phyloP scores from a whole-genome alignment of 495 filamentous ascomycete genomes.

The Melanomma pulvis-pyrius region DNA sequence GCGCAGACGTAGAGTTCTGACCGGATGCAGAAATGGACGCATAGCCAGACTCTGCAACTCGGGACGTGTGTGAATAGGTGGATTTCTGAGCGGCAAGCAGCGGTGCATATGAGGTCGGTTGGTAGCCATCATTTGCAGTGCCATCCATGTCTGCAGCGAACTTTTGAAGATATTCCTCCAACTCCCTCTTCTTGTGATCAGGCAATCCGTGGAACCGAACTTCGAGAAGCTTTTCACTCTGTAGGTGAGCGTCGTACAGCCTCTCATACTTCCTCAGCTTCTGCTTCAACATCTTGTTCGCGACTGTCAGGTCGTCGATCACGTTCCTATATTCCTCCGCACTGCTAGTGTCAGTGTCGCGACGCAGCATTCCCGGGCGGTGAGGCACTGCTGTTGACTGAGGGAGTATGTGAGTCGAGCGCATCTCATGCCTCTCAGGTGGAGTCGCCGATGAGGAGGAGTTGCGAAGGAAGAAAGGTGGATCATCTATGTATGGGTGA shows the following conservation, averaged over 20 bases:
- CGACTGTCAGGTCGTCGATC: slow-evolving; percentile 50
- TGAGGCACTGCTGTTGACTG: slow-evolving; percentile 27
- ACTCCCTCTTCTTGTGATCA: slow-evolving; percentile 66
- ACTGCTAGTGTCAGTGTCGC: slow-evolving; percentile 34
- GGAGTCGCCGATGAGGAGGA: slow-evolving; percentile 44
- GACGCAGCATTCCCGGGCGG: slow-evolving; percentile 12
- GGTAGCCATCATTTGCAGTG: neutral
- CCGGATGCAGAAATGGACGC: slow-evolving; percentile 67
- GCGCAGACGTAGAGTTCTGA: slow-evolving; percentile 40
- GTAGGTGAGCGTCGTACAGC: slow-evolving; percentile 60
- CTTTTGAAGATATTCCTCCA: slow-evolving; percentile 68
- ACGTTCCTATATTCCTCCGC: slow-evolving; percentile 47
- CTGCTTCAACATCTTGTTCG: slow-evolving; percentile 64
- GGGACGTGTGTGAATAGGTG: slow-evolving; percentile 55
- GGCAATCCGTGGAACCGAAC: slow-evolving; percentile 71
- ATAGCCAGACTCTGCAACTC: slow-evolving; percentile 71
- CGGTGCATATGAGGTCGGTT: slow-evolving; percentile 3
- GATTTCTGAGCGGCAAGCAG: slow-evolving; percentile 32
- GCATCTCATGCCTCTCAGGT: slow-evolving; percentile 25
- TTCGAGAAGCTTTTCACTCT: slow-evolving; percentile 73
- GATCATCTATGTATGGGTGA: slow-evolving; percentile 38
- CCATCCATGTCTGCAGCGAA: slow-evolving; percentile 63
- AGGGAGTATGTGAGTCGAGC: neutral
- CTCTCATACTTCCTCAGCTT: slow-evolving; percentile 69
- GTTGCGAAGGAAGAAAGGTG: slow-evolving; percentile 47